Conservation (phyloP, 1,139 yeast species). For the Saccharomyces hybrid region DNA sequence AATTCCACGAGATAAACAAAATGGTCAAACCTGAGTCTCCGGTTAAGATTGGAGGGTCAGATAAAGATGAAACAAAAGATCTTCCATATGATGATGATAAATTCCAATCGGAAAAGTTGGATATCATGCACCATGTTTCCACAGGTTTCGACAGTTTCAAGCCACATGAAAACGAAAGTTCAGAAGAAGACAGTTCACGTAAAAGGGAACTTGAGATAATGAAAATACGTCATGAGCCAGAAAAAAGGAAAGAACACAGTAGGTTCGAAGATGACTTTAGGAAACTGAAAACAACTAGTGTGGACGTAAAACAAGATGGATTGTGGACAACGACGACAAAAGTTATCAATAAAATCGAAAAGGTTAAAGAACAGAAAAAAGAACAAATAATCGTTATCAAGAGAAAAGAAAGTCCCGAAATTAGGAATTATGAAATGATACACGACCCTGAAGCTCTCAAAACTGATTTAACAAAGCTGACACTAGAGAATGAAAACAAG, state of each 20-base stretch:
- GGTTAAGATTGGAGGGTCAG: neutral
- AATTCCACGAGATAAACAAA: neutral
- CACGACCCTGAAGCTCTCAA: slow-evolving; percentile 25
- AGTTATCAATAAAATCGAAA: neutral
- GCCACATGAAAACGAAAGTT: neutral
- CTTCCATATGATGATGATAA: neutral
- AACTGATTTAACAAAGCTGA: slow-evolving; percentile 15
- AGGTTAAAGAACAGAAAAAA: neutral
- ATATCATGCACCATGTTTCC: neutral
- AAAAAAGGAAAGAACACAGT: neutral
- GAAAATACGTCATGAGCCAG: neutral
- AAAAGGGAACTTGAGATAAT: neutral
- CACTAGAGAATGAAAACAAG: slow-evolving; percentile 1
- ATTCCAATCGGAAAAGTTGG: neutral
- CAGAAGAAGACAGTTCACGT: neutral
- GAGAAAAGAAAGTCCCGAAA: neutral
- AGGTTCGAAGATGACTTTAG: neutral
- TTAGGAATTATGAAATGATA: slow-evolving; percentile 17
- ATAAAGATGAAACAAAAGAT: neutral
- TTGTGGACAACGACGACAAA: neutral
- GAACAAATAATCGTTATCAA: neutral
- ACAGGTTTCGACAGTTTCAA: neutral
- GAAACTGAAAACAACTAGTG: neutral
- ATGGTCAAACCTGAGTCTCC: neutral
- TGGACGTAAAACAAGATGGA: neutral